These are phyloP conservation scores for Colletotrichum lentis DNA, from an alignment of 2,329 filamentous ascomycete genomes.

Conservation along the genomic window DNA sequence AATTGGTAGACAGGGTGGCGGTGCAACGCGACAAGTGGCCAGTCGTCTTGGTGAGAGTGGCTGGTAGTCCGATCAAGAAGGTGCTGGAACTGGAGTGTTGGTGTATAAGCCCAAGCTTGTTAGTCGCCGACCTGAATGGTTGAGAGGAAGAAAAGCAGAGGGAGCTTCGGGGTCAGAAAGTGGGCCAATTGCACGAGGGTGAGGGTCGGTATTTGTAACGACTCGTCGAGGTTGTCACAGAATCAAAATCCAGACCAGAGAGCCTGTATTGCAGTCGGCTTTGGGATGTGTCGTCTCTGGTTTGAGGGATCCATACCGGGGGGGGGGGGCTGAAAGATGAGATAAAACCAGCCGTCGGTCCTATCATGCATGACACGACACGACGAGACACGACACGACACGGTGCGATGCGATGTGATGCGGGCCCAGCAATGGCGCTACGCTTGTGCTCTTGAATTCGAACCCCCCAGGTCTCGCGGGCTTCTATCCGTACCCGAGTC, in stretches of 20 bases:
- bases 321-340: slow-evolving; percentile 5
- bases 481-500: slow-evolving; percentile 3
- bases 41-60: slow-evolving; percentile 2
- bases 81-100: neutral
- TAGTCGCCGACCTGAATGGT: neutral
- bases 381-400: slow-evolving; percentile 23
- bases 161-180: neutral
- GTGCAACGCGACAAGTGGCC: slow-evolving; percentile 1
- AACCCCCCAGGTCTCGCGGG: neutral
- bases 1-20: neutral
- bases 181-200: slow-evolving; percentile 9
- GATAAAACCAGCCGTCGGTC: slow-evolving; percentile 22
- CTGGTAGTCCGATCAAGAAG: neutral
- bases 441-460: neutral
- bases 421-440: too few relatives aligned
- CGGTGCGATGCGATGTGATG: slow-evolving; percentile 2
- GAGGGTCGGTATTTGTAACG: slow-evolving; percentile 35
- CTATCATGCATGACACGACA: slow-evolving; percentile 30
- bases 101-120: neutral
- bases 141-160: neutral
- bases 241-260: slow-evolving; percentile 5
- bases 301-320: slow-evolving; percentile 31
- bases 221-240: slow-evolving; percentile 29
- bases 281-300: slow-evolving; percentile 33
- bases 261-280: slow-evolving; percentile 30